Base-by-base conservation (phyloP, 2,329 filamentous ascomycete species). In the Verticillium klebahnii region DNA sequence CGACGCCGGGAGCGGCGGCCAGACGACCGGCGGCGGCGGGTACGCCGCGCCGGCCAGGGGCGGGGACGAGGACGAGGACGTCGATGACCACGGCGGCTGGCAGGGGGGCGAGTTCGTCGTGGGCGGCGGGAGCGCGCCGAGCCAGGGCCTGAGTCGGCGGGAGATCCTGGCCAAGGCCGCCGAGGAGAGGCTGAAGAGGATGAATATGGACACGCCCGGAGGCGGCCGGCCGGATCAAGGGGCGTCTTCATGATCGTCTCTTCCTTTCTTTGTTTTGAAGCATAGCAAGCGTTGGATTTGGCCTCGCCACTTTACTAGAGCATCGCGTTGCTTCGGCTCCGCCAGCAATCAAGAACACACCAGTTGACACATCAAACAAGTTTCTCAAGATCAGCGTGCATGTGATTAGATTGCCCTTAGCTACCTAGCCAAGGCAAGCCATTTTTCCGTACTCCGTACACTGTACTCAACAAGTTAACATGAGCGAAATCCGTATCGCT, bases 51-150 rank as follows among this genome's bases (percentile, higher is more conserved):
- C 82, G 64, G 79, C 82, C 34, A 80, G 78, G 60, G 73, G 72
- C 52, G 75, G 75, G 19, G 80, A 77, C 3, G 83, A 80, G 14
- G 78, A 78, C 52, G 84, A 82, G 8, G 83, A 81, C 56, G 77
- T 83, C 39, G 80, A 89, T 65, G 89, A 93, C 70, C 84, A 89
- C 67, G 89, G 89, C 3, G 90, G 89, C 0, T 93, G 90, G 90
- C 88, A 84, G 0, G 91, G 91, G 5, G 91, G 92, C 2, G 87
- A 92, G 69, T 94, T 90, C 74, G 88, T 92, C 17, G 80, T 92
- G 15, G 89, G 89, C 39, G 85, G 82, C 55, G 78, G 75, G 1
- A 75, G 76, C 9, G 83, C 81, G 59, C 81, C 75, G 63, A 75
- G 75, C 40, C 72, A 66, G 50, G 75, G 80, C n/a, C 70, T 92